phyloP scores from a whole-genome alignment of 768 basidiomycete species.

The Lactarius quietus region DNA sequence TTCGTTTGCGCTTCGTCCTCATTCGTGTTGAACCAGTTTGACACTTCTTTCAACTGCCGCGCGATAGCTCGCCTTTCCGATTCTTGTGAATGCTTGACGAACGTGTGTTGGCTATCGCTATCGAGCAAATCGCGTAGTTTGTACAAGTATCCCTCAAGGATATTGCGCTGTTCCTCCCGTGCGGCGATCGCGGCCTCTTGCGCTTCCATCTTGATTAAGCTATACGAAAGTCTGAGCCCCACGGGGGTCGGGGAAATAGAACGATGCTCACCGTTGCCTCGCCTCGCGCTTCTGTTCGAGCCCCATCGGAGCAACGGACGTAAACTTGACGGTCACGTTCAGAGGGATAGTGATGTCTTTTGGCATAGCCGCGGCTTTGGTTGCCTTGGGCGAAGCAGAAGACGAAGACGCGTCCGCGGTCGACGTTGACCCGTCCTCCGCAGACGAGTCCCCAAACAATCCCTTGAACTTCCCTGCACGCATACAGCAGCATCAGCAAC shows the following conservation, averaged over 20 bases:
- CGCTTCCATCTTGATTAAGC: conserved; percentile 73
- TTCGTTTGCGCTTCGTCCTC: conserved; percentile 79
- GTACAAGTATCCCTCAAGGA: conserved; percentile 92
- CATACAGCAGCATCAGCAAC: conserved; percentile 11
- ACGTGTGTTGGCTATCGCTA: conserved; percentile 63
- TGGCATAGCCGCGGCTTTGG: conserved; percentile 23
- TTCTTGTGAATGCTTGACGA: conserved; percentile 79
- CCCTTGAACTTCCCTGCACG: conserved; percentile 77
- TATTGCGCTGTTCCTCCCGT: conserved; percentile 87
- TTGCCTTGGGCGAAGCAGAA: conserved; percentile 28
- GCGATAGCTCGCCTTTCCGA: conserved; percentile 65
- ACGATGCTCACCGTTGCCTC: conserved; percentile 60
- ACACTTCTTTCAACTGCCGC: conserved; percentile 66
- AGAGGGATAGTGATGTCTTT: conserved; percentile 67
- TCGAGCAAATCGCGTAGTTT: conserved; percentile 78
- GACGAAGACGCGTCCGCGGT: conserved; percentile 30
- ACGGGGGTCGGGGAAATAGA: not conserved
- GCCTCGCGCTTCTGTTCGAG: conserved; percentile 71
- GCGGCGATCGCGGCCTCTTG: conserved; percentile 73
- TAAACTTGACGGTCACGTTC: conserved; percentile 57
- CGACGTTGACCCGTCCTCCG: conserved; percentile 34
- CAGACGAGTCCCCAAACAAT: conserved; percentile 62
- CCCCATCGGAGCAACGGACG: conserved; percentile 72
- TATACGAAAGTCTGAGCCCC: conserved; percentile 32
- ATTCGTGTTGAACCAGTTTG: conserved; percentile 79